Conservation (phyloP, 2,329 filamentous ascomycete genomes). For the Capronia coronata region DNA sequence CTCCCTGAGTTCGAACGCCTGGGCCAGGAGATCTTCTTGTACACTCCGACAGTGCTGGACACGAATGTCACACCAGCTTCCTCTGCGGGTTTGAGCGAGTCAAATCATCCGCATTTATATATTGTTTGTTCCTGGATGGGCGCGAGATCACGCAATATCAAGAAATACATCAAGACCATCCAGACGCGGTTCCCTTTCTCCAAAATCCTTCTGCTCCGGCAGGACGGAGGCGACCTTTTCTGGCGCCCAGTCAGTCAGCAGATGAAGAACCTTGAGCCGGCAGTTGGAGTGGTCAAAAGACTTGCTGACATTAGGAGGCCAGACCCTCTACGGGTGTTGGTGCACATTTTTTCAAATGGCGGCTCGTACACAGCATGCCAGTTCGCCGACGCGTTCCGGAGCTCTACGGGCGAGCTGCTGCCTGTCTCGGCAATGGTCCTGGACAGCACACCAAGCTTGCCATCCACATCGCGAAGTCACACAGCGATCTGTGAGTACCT, state of each 20-base stretch:
- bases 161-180: slow-evolving; percentile 47
- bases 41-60: slow-evolving; percentile 2
- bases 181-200: slow-evolving; percentile 43
- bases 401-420: slow-evolving; percentile 29
- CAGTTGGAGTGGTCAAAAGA: slow-evolving; percentile 38
- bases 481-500: slow-evolving; percentile 17
- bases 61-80: neutral
- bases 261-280: slow-evolving; percentile 35
- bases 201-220: slow-evolving; percentile 45
- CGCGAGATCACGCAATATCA: slow-evolving; percentile 46
- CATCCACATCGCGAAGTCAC: slow-evolving; percentile 3
- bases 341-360: slow-evolving; percentile 51
- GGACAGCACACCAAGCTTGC: slow-evolving; percentile 32
- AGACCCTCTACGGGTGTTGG: slow-evolving; percentile 36
- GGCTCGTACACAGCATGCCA: slow-evolving; percentile 41
- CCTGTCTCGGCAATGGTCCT: slow-evolving; percentile 47
- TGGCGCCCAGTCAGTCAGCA: slow-evolving; percentile 31
- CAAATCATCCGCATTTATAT: slow-evolving; percentile 40
- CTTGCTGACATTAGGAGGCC: slow-evolving; percentile 26
- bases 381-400: slow-evolving; percentile 34
- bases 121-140: slow-evolving; percentile 49
- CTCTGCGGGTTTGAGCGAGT: neutral
- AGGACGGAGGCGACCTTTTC: slow-evolving; percentile 36
- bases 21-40: slow-evolving; percentile 17
- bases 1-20: slow-evolving; percentile 10